Evolutionary conservation across 495 filamentous ascomycete species (phyloP), one percentile per base, ranked within the genome.

Genomic region (Acidiella bohemica): DNA sequence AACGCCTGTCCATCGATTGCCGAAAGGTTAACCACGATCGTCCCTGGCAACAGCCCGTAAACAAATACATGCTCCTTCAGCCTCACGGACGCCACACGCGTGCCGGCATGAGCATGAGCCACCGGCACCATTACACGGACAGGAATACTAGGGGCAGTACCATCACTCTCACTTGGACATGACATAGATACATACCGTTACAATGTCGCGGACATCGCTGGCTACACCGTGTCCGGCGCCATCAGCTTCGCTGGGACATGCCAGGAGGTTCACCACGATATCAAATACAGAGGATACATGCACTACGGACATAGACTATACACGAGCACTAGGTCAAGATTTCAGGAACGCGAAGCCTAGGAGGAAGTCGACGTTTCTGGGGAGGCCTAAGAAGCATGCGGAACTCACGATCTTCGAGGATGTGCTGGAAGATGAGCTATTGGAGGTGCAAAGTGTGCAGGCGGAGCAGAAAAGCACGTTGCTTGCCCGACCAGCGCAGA

Each of bases 231-330:
- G 49, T 41, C 49, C 49, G 22, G 38, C 25, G n/a, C n/a, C 39
- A 34, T 37, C 43, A n/a, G 14, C 10, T n/a, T 14, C 7, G 14
- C 8, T 4, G 25, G 1, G 13, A 20, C 12, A 30, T 2, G 19
- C 19, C n/a, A 12, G 25, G 4, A 24, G 19, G 4, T 13, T 27
- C 21, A 36, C 31, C 27, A 37, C 23, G 4, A 21, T 26, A 21
- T 36, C 42, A 13, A 27, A 11, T 12, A 14, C 7, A 4, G 50
- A 53, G 32, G 50, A 49, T 17, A 51, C 49, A 11, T 33, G 28
- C 16, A 49, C 46, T 23, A 18, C 20, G 19, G 26, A 49, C 16
- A 40, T 53, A 6, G 50, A 53, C 11, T 53, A 53, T 41, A 53
- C 50, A 16, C 39, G 46, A 7, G 46, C 40, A 5, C 13, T 48